A percentile compares a stretch with the other conserved stretches of the same genome.
These are phyloP conservation scores for Scutellaria minor DNA, from an alignment of 257 asterid species.

Conservation along the genomic window DNA sequence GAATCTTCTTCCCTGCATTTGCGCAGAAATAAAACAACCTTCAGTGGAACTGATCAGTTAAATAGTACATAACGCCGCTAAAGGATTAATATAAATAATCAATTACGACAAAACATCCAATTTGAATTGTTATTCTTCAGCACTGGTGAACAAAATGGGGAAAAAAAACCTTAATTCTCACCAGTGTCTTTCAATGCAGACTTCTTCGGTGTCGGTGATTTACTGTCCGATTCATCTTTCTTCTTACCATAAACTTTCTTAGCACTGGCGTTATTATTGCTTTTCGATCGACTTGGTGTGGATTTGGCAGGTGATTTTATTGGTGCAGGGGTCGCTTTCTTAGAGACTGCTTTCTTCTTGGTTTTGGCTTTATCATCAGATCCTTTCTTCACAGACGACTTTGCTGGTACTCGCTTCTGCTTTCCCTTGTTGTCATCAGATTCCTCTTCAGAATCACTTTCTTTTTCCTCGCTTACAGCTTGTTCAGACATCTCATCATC, in stretches of 20 bases:
- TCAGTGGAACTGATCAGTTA: slow-evolving; percentile 5
- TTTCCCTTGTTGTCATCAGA: slow-evolving; percentile 51
- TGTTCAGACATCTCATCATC: slow-evolving; percentile 79
- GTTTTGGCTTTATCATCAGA: slow-evolving; percentile 53
- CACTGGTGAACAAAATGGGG: slow-evolving; percentile 2
- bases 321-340: slow-evolving; percentile 55
- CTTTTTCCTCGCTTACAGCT: slow-evolving; percentile 65
- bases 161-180: slow-evolving; percentile 37
- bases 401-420: slow-evolving; percentile 48
- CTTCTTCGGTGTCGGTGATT: slow-evolving; percentile 28
- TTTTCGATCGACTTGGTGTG: slow-evolving; percentile 48
- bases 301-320: slow-evolving; percentile 59
- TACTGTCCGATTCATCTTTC: slow-evolving; percentile 32
- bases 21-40: slow-evolving; percentile 26
- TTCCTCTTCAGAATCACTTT: slow-evolving; percentile 55
- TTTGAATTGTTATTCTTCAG: too few relatives aligned
- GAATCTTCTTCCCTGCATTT: slow-evolving; percentile 52
- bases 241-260: slow-evolving; percentile 54
- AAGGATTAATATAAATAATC: not conserved
- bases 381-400: slow-evolving; percentile 57
- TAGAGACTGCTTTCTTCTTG: slow-evolving; percentile 50
- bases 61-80: not conserved
- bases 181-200: slow-evolving; percentile 64
- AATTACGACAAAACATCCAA: slow-evolving; percentile 11
- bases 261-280: slow-evolving; percentile 43